Evolutionary conservation across 768 basidiomycete species (phyloP), one percentile per base, ranked within the genome.

Genomic region (Agaricus sinodeliciosus): DNA sequence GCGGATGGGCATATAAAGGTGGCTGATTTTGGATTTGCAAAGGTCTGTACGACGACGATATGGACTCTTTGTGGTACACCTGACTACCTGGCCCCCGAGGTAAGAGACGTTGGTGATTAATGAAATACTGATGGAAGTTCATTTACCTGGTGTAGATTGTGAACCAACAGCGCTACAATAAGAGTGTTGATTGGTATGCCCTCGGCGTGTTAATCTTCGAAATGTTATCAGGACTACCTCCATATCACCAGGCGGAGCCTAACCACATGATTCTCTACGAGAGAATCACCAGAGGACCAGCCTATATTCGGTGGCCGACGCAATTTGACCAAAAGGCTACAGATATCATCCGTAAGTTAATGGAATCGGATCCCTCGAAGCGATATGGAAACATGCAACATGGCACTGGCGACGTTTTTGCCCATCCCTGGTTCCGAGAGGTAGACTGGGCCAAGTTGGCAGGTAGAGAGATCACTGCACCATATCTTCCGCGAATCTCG

Each of bases 101-200:
- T 86, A 56, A 28, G 69, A 55, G 19, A 37, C 25, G 19, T 53
- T 18, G 16, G 19, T 41, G 15, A 27, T 39, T 19, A 19, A 44
- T 31, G 31, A 11, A 47, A 25, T 34, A 34, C 39, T 49, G 25
- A 48, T 34, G 13, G 5, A 11, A 35, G n/a, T 22, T 26, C 47
- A 63, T 35, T 57, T 44, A 58, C 57, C 44, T 25, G 19, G 27
- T 26, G 31, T 48, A 90, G 87, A 82, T 91, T 67, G 86, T 84
- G 65, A 82, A 76, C 15, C 85, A 89, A 65, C 80, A 82, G 53
- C 78, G 94, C 5, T 98, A 99, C 66, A 95, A 94, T 65, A 95
- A 96, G 67, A 87, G 85, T 53, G 95, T 97, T 2, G 96, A 99
- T 64, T 99, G 94, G 94, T 99, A 97, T 71, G 95, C 96, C 1